Base-by-base conservation (phyloP, 2,329 filamentous ascomycete species). In the Diatrype stigma region DNA sequence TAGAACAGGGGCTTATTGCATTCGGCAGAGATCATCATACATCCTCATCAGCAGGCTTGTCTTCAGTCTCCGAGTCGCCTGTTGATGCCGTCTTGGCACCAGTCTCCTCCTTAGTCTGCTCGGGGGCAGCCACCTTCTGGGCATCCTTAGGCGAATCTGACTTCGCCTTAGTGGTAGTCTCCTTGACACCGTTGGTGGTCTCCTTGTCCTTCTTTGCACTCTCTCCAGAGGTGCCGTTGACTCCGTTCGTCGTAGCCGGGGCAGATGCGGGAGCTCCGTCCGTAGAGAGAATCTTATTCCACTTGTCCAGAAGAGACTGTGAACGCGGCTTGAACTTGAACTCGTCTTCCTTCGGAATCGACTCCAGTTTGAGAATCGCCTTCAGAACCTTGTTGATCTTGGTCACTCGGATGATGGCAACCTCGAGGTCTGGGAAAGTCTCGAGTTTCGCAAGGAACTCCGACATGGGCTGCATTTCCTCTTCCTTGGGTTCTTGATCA, bases 321-420 rank as follows among this genome's bases (percentile, higher is more conserved):
- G 90, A 92, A 47, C 94, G 87, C 57, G 85, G 77, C 75, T 94
- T 95, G 81, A 99, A 96, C 50, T 88, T 75, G 70, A 87, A 95
- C 59, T 96, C 89, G 34, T 92, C 89, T 58, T 99, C 94, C 54
- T 86, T 86, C 5, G 92, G 92, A 60, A 99, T 96, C 3, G 79
- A 79, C 42, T 86, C 81, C 8, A 99, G 78, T 75, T 96, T 96
- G 63, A 96, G 76, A 59, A 99, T 94, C 4, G 87, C 91, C 75
- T 95, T 96, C 51, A 99, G 80, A 11, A 99, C 93, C 75, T 99
- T 99, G 82, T 97, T 93, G 71, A 99, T 96, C 79, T 97, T 99
- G 55, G 94, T 99, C 14, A 76, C 78, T 56, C 89, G 85, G 63
- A 97, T 96, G 61, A 96, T 94, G 58, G 85, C 84, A 28, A 89